Conservation (phyloP, 352 stramenopile genomes). For the Phytophthora ramorum region DNA sequence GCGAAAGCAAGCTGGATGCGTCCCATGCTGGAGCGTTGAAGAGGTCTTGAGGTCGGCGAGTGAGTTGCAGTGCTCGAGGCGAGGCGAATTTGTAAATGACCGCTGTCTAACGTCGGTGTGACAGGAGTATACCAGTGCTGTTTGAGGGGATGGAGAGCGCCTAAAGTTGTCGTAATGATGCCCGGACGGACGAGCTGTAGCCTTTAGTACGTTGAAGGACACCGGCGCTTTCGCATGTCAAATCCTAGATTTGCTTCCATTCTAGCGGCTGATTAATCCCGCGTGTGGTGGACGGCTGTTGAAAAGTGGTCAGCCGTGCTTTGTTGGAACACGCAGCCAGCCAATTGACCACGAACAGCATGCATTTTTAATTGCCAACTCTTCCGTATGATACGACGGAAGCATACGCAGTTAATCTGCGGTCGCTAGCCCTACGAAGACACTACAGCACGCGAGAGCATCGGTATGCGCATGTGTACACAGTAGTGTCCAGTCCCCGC, state of each 20-base stretch:
- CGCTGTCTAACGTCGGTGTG: neutral
- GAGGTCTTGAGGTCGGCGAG: neutral
- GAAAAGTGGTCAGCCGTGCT: neutral
- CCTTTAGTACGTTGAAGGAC: slow-evolving; percentile 1
- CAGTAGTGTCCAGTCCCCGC: no score
- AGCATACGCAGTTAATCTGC: neutral
- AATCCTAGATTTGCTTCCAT: slow-evolving; percentile 21
- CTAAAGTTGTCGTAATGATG: neutral
- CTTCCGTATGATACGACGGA: neutral
- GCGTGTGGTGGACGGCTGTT: slow-evolving; percentile 1
- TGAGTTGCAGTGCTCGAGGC: neutral
- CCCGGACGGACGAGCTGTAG: neutral
- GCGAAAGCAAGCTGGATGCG: slow-evolving; percentile 5
- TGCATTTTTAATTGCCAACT: neutral
- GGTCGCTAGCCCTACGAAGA: neutral
- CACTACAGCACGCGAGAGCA: neutral
- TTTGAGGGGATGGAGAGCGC: slow-evolving; percentile 13
- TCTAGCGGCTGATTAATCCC: slow-evolving; percentile 21
- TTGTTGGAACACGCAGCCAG: no score
- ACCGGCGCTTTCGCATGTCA: slow-evolving; percentile 16
- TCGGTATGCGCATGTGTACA: neutral
- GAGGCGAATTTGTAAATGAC: slow-evolving; percentile 26
- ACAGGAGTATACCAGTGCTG: neutral
- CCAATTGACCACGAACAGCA: neutral
- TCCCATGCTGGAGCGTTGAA: neutral